These are phyloP conservation scores for Sideroxylon spinosum DNA, from an alignment of 179 eudicot genomes.

Conservation along the genomic window DNA sequence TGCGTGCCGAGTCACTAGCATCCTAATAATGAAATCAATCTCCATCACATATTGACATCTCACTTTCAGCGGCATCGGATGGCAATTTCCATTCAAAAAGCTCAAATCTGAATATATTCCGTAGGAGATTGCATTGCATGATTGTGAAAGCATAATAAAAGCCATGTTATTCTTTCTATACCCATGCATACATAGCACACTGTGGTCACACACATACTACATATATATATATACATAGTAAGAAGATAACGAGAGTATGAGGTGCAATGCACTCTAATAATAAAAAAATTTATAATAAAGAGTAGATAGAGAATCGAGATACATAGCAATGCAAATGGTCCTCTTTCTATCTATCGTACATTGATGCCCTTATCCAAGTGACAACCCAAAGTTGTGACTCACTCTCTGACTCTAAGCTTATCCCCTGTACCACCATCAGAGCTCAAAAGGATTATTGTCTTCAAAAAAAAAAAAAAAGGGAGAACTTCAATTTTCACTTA, in stretches of 20 bases:
- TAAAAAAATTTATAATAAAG: constrained; percentile 9
- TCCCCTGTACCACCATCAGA: background rate
- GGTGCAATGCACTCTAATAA: background rate
- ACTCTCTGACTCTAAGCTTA: too few relatives aligned
- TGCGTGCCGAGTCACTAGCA: too few relatives aligned
- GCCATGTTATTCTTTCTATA: background rate
- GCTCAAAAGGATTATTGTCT: background rate
- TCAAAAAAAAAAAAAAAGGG: too few relatives aligned
- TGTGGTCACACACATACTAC: too few relatives aligned
- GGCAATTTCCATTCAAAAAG: background rate
- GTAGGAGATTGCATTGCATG: background rate
- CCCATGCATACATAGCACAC: background rate
- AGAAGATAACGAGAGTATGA: background rate
- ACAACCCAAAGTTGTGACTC: too few relatives aligned
- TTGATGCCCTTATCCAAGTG: too few relatives aligned
- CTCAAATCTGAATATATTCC: too few relatives aligned
- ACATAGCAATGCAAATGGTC: constrained; percentile 4
- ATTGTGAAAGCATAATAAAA: background rate
- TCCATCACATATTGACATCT: background rate
- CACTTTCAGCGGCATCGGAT: background rate
- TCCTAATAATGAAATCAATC: too few relatives aligned
- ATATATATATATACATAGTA: too few relatives aligned
- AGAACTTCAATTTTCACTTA: constrained; percentile 26
- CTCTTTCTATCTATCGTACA: background rate
- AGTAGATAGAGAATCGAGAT: background rate